A percentile compares a stretch with the other conserved stretches of the same genome.
phyloP scores from a whole-genome alignment of 2,329 filamentous ascomycete genomes.

The Colletotrichum tabaci region DNA sequence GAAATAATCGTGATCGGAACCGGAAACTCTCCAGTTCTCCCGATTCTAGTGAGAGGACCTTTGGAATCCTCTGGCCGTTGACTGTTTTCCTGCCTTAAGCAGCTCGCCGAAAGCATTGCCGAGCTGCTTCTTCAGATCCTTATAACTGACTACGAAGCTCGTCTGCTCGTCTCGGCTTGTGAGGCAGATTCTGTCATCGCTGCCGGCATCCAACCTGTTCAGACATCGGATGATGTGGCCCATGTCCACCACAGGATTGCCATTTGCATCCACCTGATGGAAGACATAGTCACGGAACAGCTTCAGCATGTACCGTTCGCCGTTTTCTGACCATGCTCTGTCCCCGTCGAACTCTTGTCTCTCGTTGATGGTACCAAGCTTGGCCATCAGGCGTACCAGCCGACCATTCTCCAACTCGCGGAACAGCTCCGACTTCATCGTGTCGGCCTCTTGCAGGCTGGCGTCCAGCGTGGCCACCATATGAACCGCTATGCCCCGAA shows the following conservation, averaged over 20 bases:
- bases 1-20: constrained; percentile 1
- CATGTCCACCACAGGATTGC: constrained; percentile 86
- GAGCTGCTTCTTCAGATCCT: constrained; percentile 83
- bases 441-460: constrained; percentile 84
- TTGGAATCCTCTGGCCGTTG: constrained; percentile 51
- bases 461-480: constrained; percentile 83
- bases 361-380: constrained; percentile 91
- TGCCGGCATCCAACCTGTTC: constrained; percentile 93
- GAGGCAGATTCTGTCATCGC: constrained; percentile 87
- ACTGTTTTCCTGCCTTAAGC: constrained; percentile 61
- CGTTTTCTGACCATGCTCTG: constrained; percentile 88
- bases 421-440: constrained; percentile 78
- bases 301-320: constrained; percentile 92
- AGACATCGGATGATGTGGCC: constrained; percentile 89
- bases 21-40: neutral
- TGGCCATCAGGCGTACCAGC: constrained; percentile 82
- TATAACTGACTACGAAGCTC: constrained; percentile 89
- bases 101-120: constrained; percentile 72
- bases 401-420: constrained; percentile 93
- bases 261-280: constrained; percentile 91
- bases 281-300: constrained; percentile 98
- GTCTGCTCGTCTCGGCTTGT: constrained; percentile 93
- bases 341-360: constrained; percentile 87
- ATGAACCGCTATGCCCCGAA: constrained; percentile 84
- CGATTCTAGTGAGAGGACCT: constrained; percentile 45